Evolutionary conservation across 2,329 filamentous ascomycete genomes (phyloP).

Genomic region (Claviceps spartinae): DNA sequence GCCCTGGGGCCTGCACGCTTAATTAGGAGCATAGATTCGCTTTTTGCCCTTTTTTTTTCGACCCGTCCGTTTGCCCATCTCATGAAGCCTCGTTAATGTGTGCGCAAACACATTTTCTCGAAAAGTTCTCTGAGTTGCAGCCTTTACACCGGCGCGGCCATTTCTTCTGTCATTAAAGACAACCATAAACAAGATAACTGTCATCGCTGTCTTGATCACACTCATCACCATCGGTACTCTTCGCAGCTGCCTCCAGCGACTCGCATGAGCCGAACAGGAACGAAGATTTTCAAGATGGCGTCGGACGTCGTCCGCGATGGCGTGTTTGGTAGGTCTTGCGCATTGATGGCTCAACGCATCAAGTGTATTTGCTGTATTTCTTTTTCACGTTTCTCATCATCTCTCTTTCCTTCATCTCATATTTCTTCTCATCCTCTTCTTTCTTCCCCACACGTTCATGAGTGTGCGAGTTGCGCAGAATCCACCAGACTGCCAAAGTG

Average conservation of each 20-base stretch:
- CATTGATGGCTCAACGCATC: background rate
- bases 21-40: background rate
- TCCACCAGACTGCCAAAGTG: too few relatives aligned
- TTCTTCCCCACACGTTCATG: too few relatives aligned
- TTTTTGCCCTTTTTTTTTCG: background rate
- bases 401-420: background rate
- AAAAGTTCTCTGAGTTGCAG: background rate
- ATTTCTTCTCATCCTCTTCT: background rate
- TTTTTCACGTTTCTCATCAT: too few relatives aligned
- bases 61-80: background rate
- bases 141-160: too few relatives aligned
- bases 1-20: too few relatives aligned
- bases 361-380: background rate
- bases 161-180: background rate
- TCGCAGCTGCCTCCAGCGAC: constrained; percentile 4
- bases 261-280: constrained; percentile 18
- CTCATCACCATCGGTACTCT: background rate
- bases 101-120: background rate
- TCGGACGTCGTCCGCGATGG: constrained; percentile 39
- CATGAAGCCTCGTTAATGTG: background rate
- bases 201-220: background rate
- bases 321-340: constrained; percentile 37
- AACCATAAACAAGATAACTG: background rate
- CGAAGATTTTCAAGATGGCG: constrained; percentile 35
- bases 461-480: too few relatives aligned